Base-by-base conservation (phyloP, 1,284 basidiomycete species). In the Leccinum subspadiceum region DNA sequence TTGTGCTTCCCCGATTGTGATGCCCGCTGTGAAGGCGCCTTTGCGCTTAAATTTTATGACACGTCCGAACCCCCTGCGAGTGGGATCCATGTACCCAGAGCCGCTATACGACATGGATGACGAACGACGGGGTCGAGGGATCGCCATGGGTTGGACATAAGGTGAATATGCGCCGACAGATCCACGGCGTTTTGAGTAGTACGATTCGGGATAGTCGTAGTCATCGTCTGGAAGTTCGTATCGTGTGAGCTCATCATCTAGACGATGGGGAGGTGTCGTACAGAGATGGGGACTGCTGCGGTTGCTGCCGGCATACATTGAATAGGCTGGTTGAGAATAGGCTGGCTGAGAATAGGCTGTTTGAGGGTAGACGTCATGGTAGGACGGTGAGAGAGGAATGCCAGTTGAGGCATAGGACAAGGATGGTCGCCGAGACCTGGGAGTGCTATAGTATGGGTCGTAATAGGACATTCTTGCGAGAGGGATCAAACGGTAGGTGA, bases 11-110 rank as follows among this genome's bases (percentile, higher is more conserved):
- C 78, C 79, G 15, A 91, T 79, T 20, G 81, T 83, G 66, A 91
- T 81, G 6, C 89, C 89, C n/a, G 82, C 78, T 46, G 80, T 76
- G 66, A 85, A 82, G 6, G 82, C 78, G 24, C 85, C 86, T 76
- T 87, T 89, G 70, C 84, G 81, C 72, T 87, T 89, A 76, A 91
- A 91, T 70, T 87, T 89, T 65, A 91, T 77, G 48, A 82, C 74
- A 29, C 79, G 73, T 1, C 79, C 77, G 65, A 79, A 79, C 22
- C 79, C 77, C 26, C 77, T 74, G 26, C 77, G 79, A 66, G 79
- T 81, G 24, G 73, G 67, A 62, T 81, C 83, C 61, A 77, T 24
- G 26, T 58, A 65, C 55, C 56, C 29, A 8, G 29, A 29, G 29
- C 29, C 41, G 13, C 72, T 76, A 63, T 80, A 82, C 7, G 86